Base-by-base conservation (phyloP, 2,329 filamentous ascomycete species). In the Trichoderma afroharzianum region DNA sequence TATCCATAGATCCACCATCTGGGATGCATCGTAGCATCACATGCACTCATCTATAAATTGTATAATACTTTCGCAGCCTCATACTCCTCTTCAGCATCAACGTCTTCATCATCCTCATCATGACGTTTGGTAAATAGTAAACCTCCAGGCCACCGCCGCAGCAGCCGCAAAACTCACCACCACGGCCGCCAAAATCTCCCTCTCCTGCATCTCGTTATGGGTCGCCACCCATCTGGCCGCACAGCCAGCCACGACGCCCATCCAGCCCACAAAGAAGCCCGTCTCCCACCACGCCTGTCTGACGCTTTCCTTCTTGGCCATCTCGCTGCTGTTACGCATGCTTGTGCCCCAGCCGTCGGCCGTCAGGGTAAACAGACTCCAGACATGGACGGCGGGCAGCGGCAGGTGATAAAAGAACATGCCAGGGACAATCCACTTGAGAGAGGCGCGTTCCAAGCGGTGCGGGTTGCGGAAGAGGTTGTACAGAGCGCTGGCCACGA, bases 301-400 rank as follows among this genome's bases (percentile, higher is more conserved):
- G 36, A 63, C 39, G 28, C 74, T 73, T 28, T 76, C 73, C 59
- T 73, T 71, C 33, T 74, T 71, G 2, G 70, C 71, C 26, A 57
- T 30, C 28, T 75, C 75, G 5, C 71, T 73, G 58, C 72, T 75
- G 4, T 75, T 72, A 15, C 76, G 71, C 76, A 77, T 77, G 39
- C 71, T 75, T 4, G 76, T 77, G 28, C 76, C 76, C 76, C 76
- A 77, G 15, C 75, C 75, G 57, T 76, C 76, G 1, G 75, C 73
- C 15, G 76, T 76, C 28, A 76, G 62, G 4, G 76, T 77, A 14
- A 75, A 30, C 71, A 77, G 63, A 63, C 75, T 76, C 76, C 76
- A 77, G 15, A 76, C 72, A 57, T 77, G 76, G 39, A 77, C 71
- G 2, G 75, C 76, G 0, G 76, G 76, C 21, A 77, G 71, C 6